phyloP scores from a whole-genome alignment of 164 flowering plant genomes.

The Magnolia sinica region DNA sequence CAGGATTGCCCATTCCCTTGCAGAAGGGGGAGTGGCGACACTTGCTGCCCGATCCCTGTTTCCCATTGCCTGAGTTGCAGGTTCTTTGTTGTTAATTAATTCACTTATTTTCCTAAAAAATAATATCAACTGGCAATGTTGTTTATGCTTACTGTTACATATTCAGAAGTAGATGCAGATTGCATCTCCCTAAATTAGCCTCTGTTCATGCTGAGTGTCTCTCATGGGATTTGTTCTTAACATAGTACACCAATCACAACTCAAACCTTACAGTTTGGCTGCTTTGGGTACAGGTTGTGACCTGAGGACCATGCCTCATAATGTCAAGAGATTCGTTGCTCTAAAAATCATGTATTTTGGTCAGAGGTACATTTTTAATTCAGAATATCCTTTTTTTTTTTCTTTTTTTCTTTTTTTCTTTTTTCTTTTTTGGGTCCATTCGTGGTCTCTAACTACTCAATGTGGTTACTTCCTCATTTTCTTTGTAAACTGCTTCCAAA shows the following conservation, averaged over 20 bases:
- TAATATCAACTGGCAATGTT: too few relatives aligned
- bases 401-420: neutral
- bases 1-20: too few relatives aligned
- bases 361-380: conserved; percentile 45
- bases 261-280: neutral
- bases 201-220: neutral
- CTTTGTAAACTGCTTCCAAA: neutral
- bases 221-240: neutral
- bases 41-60: too few relatives aligned
- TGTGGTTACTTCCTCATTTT: neutral
- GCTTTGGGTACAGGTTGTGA: conserved; percentile 22
- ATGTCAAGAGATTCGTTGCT: conserved; percentile 63
- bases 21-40: too few relatives aligned
- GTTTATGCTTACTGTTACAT: too few relatives aligned
- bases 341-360: conserved; percentile 90
- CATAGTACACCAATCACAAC: neutral
- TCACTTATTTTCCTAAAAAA: too few relatives aligned
- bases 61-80: too few relatives aligned
- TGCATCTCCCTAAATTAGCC: neutral
- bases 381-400: neutral
- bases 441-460: neutral
- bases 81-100: too few relatives aligned
- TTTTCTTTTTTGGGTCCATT: neutral
- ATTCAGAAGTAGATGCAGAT: neutral
- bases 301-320: conserved; percentile 24